phyloP scores from a whole-genome alignment of 1,284 basidiomycete species.

The Pseudozyma hubeiensis region DNA sequence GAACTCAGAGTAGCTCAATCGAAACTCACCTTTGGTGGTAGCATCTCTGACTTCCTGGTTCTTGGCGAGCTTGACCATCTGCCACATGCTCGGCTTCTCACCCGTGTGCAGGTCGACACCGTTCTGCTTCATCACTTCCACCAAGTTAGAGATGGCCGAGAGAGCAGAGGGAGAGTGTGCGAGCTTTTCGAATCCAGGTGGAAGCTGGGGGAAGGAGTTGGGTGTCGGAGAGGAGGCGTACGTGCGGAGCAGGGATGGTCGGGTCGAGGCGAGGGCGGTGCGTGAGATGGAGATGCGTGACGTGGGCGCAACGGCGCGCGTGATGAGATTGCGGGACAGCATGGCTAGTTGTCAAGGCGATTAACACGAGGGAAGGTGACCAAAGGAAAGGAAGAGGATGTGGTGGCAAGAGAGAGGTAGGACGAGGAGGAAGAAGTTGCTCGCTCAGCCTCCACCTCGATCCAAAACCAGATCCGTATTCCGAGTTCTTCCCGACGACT shows the following conservation, averaged over 20 bases:
- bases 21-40: slow-evolving; percentile 52
- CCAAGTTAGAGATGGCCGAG: slow-evolving; percentile 50
- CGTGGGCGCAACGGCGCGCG: not conserved
- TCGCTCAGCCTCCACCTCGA: slow-evolving; percentile 9
- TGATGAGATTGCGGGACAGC: slow-evolving; percentile 8
- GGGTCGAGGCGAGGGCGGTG: not conserved
- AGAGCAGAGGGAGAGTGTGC: slow-evolving; percentile 52
- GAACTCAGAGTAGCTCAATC: too few species aligned
- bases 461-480: not conserved
- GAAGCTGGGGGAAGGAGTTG: slow-evolving; percentile 41
- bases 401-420: not conserved
- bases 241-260: not conserved
- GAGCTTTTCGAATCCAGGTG: slow-evolving; percentile 61
- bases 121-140: slow-evolving; percentile 55
- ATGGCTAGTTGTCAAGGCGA: too few species aligned
- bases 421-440: not conserved
- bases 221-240: slow-evolving; percentile 43
- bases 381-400: too few species aligned
- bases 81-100: slow-evolving; percentile 55
- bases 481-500: slow-evolving; percentile 2
- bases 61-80: slow-evolving; percentile 53
- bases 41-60: slow-evolving; percentile 54
- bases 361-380: too few species aligned
- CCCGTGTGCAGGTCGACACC: slow-evolving; percentile 56
- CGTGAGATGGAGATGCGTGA: not conserved